Evolutionary conservation across 768 basidiomycete species (phyloP).

Genomic region (Serendipita sp.): DNA sequence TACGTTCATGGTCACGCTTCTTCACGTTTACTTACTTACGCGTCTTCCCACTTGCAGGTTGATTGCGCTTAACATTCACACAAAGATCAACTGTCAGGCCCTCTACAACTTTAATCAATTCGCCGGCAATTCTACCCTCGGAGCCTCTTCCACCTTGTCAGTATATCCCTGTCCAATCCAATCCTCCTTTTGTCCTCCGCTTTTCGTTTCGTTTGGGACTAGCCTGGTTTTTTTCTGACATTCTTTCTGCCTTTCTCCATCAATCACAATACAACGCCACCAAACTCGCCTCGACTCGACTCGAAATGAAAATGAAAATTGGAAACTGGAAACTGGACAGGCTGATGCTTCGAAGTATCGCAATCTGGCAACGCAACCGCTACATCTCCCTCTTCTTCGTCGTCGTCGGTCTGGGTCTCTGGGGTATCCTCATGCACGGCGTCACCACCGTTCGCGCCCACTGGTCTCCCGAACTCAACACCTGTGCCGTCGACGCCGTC

Average conservation of each 20-base stretch:
- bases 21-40: too few relatives aligned
- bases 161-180: neutral
- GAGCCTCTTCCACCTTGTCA: conserved; percentile 6
- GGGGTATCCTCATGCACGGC: conserved; percentile 48
- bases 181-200: neutral
- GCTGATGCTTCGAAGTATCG: conserved; percentile 31
- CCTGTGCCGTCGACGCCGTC: conserved; percentile 37
- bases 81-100: conserved; percentile 9
- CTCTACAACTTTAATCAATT: conserved; percentile 9
- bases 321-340: neutral
- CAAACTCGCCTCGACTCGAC: conserved; percentile 11
- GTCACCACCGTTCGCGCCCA: conserved; percentile 48
- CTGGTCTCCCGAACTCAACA: conserved; percentile 26
- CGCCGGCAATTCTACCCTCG: conserved; percentile 8
- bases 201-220: neutral
- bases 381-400: conserved; percentile 34
- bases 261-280: neutral
- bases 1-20: neutral
- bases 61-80: conserved; percentile 6
- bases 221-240: neutral
- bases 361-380: conserved; percentile 48
- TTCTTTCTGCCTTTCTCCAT: neutral
- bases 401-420: conserved; percentile 42
- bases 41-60: conserved; percentile 32
- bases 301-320: too few relatives aligned